Percentiles rank a stretch among this genome's conserved stretches.
Conservation (phyloP, 306 rosid species). For the Inga laurina region DNA sequence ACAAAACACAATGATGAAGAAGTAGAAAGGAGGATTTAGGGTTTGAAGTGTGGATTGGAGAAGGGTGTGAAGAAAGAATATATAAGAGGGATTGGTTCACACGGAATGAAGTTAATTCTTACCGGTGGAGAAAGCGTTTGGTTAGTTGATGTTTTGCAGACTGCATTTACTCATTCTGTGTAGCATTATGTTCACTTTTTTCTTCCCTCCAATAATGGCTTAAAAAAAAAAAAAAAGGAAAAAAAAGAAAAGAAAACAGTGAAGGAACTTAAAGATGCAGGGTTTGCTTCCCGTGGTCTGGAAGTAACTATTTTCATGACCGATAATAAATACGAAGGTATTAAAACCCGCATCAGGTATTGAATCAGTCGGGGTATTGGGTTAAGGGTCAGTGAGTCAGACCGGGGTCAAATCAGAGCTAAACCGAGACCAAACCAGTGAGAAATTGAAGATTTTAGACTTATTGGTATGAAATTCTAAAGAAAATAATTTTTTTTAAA, state of each 20-base stretch:
- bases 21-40: constrained; percentile 12
- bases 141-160: constrained; percentile 75
- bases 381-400: too few relatives aligned
- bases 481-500: too few relatives aligned
- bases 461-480: too few relatives aligned
- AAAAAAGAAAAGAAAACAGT: not conserved
- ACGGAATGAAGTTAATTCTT: constrained; percentile 60
- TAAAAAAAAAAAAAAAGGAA: not conserved
- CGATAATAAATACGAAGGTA: too few relatives aligned
- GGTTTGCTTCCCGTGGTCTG: not conserved
- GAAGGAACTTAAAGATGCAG: not conserved
- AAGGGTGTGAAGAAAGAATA: constrained; percentile 32
- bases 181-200: constrained; percentile 34
- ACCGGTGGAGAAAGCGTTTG: constrained; percentile 68
- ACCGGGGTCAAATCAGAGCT: too few relatives aligned
- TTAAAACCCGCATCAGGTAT: too few relatives aligned
- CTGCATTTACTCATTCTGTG: constrained; percentile 63
- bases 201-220: constrained; percentile 13
- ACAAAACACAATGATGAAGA: constrained; percentile 2
- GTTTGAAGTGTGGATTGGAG: constrained; percentile 36
- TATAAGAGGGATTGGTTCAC: constrained; percentile 45
- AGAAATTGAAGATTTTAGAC: too few relatives aligned
- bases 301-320: too few relatives aligned
- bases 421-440: too few relatives aligned
- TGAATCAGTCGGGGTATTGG: too few relatives aligned